Base-by-base conservation (phyloP, 2,329 filamentous ascomycete genomes). In the Clonostachys byssicola region DNA sequence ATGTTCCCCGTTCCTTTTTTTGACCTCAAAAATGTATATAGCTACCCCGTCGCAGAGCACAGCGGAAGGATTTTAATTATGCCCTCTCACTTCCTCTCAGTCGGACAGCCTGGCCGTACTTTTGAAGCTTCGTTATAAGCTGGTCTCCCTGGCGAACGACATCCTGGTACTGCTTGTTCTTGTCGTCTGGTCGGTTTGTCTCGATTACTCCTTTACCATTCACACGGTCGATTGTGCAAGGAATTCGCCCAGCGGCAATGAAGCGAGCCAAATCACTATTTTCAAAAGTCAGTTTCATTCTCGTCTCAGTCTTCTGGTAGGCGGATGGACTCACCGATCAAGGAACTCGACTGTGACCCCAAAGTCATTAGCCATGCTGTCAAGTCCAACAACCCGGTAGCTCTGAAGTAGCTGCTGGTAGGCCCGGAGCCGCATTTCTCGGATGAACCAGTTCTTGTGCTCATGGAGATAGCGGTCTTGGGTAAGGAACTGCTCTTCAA, bases 141-240 rank as follows among this genome's bases (percentile, higher is more conserved):
- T 95, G 89, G 68, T 99, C 94, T 34, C 94, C 94, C 66, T 97
- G 94, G 74, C 94, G 94, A 51, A 99, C 91, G 36, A 97, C 91
- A 60, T 99, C 94, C 59, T 92, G 88, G 71, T 99, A 99, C 74
- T 99, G 94, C 80, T 96, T 96, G 79, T 97, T 97, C 85, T 99
- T 99, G 74, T 96, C 92, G 65, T 97, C 94, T 9, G 92, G 92
- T 47, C 94, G 82, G 74, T 96, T 96, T 41, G 94, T 99, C 79
- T 97, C 94, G 60, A 99, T 97, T 57, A 97, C 88, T 45, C 92
- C 92, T 67, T 95, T 94, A 56, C 92, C 94, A 50, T 92, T 89
- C 54, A 99, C 94, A 47, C 94, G 89, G 71, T 99, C 94, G 59
- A 99, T 97, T 20, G 92, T 97, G 78, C 94, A 97, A 45, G 92